Percentiles rank a stretch among this genome's conserved stretches.
These are phyloP conservation scores for Pouteria campechiana DNA, from an alignment of 179 eudicot genomes.

Conservation along the genomic window DNA sequence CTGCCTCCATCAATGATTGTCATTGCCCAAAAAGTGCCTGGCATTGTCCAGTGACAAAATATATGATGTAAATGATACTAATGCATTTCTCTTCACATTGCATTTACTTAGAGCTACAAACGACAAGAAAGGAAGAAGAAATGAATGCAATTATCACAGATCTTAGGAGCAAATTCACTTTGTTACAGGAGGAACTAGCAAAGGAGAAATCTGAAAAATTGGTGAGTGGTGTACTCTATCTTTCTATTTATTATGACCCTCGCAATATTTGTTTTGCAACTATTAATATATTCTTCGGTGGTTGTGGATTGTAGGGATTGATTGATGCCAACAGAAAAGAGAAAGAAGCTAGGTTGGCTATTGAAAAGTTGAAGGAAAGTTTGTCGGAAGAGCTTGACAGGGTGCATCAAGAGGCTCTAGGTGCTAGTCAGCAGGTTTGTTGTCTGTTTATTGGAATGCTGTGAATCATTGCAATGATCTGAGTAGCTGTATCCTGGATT, in stretches of 20 bases:
- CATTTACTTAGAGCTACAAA: constrained; percentile 59
- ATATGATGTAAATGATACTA: no score
- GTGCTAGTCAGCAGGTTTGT: constrained; percentile 58
- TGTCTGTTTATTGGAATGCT: no score
- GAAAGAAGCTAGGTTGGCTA: constrained; percentile 60
- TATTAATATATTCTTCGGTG: neutral
- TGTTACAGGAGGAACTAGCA: constrained; percentile 56
- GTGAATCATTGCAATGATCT: no score
- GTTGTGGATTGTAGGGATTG: constrained; percentile 35
- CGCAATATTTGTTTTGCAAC: neutral
- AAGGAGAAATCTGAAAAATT: constrained; percentile 65
- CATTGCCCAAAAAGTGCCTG: no score
- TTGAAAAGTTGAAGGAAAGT: constrained; percentile 57
- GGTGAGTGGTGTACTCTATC: constrained; percentile 29
- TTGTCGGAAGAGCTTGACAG: constrained; percentile 59
- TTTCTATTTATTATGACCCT: neutral
- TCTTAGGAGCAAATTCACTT: constrained; percentile 40
- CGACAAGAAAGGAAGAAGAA: constrained; percentile 78
- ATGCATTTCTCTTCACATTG: no score
- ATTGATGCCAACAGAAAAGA: constrained; percentile 57
- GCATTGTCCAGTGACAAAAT: no score
- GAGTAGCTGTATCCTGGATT: no score
- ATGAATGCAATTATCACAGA: constrained; percentile 76
- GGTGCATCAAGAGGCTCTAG: constrained; percentile 55
- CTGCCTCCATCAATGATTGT: no score